A percentile compares a stretch with the other conserved stretches of the same genome.
phyloP scores from a whole-genome alignment of 73 alveolate genomes.

The Paramecium primaurelia region DNA sequence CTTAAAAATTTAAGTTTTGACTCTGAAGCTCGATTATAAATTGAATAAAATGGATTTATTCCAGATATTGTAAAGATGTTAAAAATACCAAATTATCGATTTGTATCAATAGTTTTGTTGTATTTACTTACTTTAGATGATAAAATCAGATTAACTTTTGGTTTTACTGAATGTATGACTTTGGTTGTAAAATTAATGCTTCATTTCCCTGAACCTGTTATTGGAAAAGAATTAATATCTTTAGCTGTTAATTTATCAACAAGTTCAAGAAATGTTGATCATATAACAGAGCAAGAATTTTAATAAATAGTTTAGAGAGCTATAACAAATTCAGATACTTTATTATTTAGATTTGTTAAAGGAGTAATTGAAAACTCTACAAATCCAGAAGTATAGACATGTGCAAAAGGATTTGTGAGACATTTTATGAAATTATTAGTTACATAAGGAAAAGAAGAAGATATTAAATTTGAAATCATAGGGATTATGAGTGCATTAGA shows the following conservation, averaged over 20 bases:
- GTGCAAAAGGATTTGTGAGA: slow-evolving; percentile 40
- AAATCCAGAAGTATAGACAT: slow-evolving; percentile 63
- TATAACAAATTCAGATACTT: slow-evolving; percentile 82
- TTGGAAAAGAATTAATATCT: slow-evolving; percentile 95
- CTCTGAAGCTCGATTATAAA: slow-evolving; percentile 80
- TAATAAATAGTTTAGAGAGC: slow-evolving; percentile 92
- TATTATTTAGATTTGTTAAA: slow-evolving; percentile 87
- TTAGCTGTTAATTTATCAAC: slow-evolving; percentile 90
- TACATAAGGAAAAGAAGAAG: slow-evolving; percentile 67
- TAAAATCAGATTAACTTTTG: slow-evolving; percentile 90
- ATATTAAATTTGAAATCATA: slow-evolving; percentile 73
- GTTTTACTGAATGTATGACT: slow-evolving; percentile 94
- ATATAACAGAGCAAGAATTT: slow-evolving; percentile 90
- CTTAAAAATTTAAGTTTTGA: slow-evolving; percentile 93
- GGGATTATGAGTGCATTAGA: slow-evolving; percentile 79
- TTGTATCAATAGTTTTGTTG: slow-evolving; percentile 81
- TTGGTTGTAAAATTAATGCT: slow-evolving; percentile 82
- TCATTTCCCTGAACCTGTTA: slow-evolving; percentile 95
- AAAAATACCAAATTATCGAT: slow-evolving; percentile 92
- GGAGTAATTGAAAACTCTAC: slow-evolving; percentile 78
- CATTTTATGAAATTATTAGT: slow-evolving; percentile 61
- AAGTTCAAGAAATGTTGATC: slow-evolving; percentile 93
- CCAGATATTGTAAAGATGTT: slow-evolving; percentile 88
- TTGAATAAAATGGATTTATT: slow-evolving; percentile 84
- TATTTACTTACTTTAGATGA: slow-evolving; percentile 93